Evolutionary conservation across 768 basidiomycete species (phyloP).

Genomic region (Collybiopsis luxurians): DNA sequence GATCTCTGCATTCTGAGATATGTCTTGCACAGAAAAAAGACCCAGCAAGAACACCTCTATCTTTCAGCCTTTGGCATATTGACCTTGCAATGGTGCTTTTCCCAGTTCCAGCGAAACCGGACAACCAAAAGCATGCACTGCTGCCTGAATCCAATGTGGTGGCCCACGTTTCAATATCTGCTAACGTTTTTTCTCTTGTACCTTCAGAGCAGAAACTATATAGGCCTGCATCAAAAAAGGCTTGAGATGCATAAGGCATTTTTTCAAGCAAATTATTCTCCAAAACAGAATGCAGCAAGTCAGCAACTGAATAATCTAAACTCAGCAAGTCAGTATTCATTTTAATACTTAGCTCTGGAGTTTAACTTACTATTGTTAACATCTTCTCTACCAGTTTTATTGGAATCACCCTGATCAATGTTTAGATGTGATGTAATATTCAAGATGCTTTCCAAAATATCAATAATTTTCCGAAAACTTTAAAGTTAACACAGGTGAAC

Average conservation of each 20-base stretch:
- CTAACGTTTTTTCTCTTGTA: background rate
- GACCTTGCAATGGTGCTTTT: background rate
- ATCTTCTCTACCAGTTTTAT: too few relatives aligned
- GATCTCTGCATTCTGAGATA: background rate
- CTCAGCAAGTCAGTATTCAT: too few relatives aligned
- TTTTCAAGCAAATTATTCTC: background rate
- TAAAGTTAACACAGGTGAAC: too few relatives aligned
- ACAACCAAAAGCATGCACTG: background rate
- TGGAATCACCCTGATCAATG: too few relatives aligned
- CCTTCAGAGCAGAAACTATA: background rate
- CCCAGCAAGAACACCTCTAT: too few relatives aligned
- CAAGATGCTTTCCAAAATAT: too few relatives aligned
- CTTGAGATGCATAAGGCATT: background rate
- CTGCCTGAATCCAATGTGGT: background rate
- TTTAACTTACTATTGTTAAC: too few relatives aligned
- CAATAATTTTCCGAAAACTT: too few relatives aligned
- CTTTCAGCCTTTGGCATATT: background rate
- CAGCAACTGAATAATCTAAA: too few relatives aligned
- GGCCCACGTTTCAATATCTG: background rate
- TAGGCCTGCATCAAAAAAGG: too few relatives aligned
- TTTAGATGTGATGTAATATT: background rate
- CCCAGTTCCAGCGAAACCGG: background rate
- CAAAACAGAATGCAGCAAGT: too few relatives aligned
- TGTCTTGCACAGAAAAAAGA: constrained; percentile 8
- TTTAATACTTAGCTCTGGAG: too few relatives aligned